Evolutionary conservation across 1,284 basidiomycete species (phyloP).

Genomic region (Pseudozyma pruni): DNA sequence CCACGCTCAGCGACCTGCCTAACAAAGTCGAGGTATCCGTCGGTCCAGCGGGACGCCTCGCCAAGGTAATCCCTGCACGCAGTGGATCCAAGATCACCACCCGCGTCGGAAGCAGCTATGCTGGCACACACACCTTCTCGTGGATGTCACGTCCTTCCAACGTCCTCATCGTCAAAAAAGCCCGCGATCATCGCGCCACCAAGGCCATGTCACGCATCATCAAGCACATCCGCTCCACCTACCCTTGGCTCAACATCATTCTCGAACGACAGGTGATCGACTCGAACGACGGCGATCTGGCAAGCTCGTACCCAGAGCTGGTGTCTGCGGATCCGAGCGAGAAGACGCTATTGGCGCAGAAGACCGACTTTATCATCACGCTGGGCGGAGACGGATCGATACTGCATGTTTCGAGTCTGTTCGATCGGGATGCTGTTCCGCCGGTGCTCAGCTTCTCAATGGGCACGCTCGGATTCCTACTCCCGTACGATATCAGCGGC

Average conservation of each 20-base stretch:
- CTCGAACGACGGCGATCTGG: slow-evolving; percentile 73
- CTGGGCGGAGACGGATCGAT: slow-evolving; percentile 96
- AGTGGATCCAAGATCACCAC: slow-evolving; percentile 55
- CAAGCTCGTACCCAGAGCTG: slow-evolving; percentile 28
- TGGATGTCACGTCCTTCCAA: slow-evolving; percentile 67
- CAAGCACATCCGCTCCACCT: slow-evolving; percentile 67
- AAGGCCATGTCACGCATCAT: slow-evolving; percentile 69
- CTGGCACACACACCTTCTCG: slow-evolving; percentile 64
- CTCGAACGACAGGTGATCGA: slow-evolving; percentile 75
- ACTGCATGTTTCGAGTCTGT: slow-evolving; percentile 90
- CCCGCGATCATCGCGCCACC: slow-evolving; percentile 69
- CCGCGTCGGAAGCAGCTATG: slow-evolving; percentile 57
- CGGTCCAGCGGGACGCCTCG: slow-evolving; percentile 55
- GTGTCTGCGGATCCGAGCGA: slow-evolving; percentile 22
- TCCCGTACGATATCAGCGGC: slow-evolving; percentile 76
- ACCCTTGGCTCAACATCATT: slow-evolving; percentile 79
- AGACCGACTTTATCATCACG: slow-evolving; percentile 83
- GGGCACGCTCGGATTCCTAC: slow-evolving; percentile 91
- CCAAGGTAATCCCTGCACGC: slow-evolving; percentile 52
- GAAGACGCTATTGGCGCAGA: slow-evolving; percentile 39
- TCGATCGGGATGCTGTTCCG: slow-evolving; percentile 86
- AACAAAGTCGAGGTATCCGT: slow-evolving; percentile 57
- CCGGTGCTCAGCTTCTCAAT: slow-evolving; percentile 95
- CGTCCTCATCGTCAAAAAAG: slow-evolving; percentile 71
- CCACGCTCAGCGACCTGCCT: slow-evolving; percentile 34